phyloP scores from a whole-genome alignment of 306 rosid species.

The Cicer bijugum region DNA sequence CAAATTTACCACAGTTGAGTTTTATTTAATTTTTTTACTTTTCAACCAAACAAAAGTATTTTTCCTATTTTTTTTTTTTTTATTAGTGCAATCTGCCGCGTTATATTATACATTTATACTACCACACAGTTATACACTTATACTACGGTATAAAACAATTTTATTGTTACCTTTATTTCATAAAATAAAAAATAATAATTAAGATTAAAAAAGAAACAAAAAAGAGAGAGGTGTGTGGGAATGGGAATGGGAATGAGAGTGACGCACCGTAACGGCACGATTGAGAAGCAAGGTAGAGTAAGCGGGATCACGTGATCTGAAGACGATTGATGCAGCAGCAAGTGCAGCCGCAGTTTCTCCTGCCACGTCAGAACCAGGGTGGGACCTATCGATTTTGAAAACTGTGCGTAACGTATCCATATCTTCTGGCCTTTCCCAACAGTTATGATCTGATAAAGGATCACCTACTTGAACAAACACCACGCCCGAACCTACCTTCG shows the following conservation, averaged over 20 bases:
- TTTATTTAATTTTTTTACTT: background rate
- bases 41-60: background rate
- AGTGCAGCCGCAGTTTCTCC: constrained; percentile 97
- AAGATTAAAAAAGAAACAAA: too few species aligned
- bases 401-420: constrained; percentile 91
- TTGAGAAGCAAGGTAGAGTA: constrained; percentile 79
- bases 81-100: background rate
- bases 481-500: constrained; percentile 65
- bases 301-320: constrained; percentile 92
- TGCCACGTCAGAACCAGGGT: constrained; percentile 97
- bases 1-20: constrained; percentile 32
- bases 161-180: too few species aligned
- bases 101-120: too few species aligned
- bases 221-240: background rate
- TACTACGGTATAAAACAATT: too few species aligned
- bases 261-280: constrained; percentile 95
- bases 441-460: constrained; percentile 84
- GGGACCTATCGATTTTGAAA: constrained; percentile 72
- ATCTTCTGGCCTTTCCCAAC: constrained; percentile 99
- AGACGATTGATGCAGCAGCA: constrained; percentile 97
- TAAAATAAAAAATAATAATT: too few species aligned
- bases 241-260: constrained; percentile 37
- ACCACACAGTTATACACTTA: too few species aligned
- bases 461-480: constrained; percentile 90
- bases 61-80: background rate